These are phyloP conservation scores for Boletus bicolor DNA, from an alignment of 768 basidiomycete species.

Conservation along the genomic window DNA sequence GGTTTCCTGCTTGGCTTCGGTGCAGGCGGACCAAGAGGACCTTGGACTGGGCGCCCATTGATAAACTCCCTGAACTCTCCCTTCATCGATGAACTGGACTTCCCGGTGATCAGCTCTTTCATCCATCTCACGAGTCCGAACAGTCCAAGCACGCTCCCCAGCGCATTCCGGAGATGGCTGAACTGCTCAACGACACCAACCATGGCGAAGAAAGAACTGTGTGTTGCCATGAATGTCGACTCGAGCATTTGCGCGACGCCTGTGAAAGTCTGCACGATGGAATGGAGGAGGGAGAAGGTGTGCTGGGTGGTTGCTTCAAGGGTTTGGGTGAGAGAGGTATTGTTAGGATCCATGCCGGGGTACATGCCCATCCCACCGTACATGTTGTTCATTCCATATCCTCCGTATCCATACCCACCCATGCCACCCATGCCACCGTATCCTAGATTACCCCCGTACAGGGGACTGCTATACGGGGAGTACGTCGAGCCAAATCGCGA, in stretches of 20 bases:
- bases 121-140: slow-evolving; percentile 91
- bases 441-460: slow-evolving; percentile 33
- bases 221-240: slow-evolving; percentile 95
- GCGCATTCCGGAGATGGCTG: slow-evolving; percentile 82
- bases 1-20: slow-evolving; percentile 85
- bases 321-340: slow-evolving; percentile 75
- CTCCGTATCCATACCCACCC: slow-evolving; percentile 41
- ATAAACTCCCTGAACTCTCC: slow-evolving; percentile 78
- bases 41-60: slow-evolving; percentile 57
- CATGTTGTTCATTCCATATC: slow-evolving; percentile 52
- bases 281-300: slow-evolving; percentile 91
- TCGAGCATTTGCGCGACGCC: slow-evolving; percentile 98
- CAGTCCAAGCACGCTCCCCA: slow-evolving; percentile 89
- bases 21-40: slow-evolving; percentile 35
- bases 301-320: slow-evolving; percentile 88
- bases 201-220: slow-evolving; percentile 94
- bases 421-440: slow-evolving; percentile 48
- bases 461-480: slow-evolving; percentile 31
- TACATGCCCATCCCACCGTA: slow-evolving; percentile 38
- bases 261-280: slow-evolving; percentile 91
- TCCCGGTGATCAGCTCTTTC: slow-evolving; percentile 55
- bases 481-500: slow-evolving; percentile 36
- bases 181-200: slow-evolving; percentile 96
- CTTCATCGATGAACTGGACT: slow-evolving; percentile 43
- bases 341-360: slow-evolving; percentile 45